A percentile compares a stretch with the other conserved stretches of the same genome.
These are phyloP conservation scores for Xylariaceae sp. DNA, from an alignment of 2,329 filamentous ascomycete species.

Conservation along the genomic window DNA sequence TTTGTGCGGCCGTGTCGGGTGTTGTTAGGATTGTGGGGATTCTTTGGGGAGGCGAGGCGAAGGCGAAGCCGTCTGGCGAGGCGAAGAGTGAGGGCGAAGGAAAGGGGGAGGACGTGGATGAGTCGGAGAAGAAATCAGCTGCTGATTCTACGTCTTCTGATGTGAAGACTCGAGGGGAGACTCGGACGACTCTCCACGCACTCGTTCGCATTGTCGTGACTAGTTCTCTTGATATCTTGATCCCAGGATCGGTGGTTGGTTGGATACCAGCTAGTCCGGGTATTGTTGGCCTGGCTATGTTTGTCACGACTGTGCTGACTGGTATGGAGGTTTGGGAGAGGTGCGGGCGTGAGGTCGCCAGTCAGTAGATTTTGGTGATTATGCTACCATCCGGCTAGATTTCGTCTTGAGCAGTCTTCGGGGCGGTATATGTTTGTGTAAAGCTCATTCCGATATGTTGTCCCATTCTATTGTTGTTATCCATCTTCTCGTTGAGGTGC, in stretches of 20 bases:
- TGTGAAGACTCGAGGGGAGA: slow-evolving; percentile 28
- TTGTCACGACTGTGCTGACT: slow-evolving; percentile 57
- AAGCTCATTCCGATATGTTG: neutral
- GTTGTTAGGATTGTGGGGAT: slow-evolving; percentile 39
- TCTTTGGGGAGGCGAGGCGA: slow-evolving; percentile 29
- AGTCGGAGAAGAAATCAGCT: slow-evolving; percentile 7
- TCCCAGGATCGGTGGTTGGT: slow-evolving; percentile 56
- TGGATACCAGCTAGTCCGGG: slow-evolving; percentile 52
- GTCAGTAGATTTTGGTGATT: neutral
- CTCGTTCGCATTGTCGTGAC: slow-evolving; percentile 47
- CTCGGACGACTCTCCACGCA: slow-evolving; percentile 27
- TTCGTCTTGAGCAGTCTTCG: no score
- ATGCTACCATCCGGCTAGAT: no score
- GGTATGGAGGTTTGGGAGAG: slow-evolving; percentile 57
- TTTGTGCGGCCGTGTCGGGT: slow-evolving; percentile 43
- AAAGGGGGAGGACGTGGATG: slow-evolving; percentile 9
- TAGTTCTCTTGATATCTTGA: slow-evolving; percentile 56
- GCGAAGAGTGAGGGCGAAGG: slow-evolving; percentile 14
- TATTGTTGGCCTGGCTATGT: slow-evolving; percentile 53
- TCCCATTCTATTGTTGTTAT: neutral
- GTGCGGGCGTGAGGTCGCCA: slow-evolving; percentile 33
- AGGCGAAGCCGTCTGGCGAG: neutral
- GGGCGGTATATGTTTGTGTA: no score
- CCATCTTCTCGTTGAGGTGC: neutral
- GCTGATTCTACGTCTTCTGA: neutral